Evolutionary conservation across 2,329 filamentous ascomycete genomes (phyloP).

Genomic region (Macrophomina phaseolina): DNA sequence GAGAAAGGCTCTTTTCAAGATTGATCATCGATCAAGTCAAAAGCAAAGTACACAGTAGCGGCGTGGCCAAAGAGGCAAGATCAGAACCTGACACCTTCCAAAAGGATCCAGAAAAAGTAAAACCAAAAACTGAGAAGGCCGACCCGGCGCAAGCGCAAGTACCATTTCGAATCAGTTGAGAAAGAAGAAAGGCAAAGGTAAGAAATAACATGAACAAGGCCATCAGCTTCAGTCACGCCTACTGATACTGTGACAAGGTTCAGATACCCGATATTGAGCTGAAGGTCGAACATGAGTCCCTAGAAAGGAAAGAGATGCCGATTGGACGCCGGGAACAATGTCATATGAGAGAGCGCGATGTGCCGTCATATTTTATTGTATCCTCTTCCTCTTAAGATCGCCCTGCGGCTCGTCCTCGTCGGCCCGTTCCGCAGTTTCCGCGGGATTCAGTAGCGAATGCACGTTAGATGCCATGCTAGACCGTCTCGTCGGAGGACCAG

Average conservation of each 20-base stretch:
- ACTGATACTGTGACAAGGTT: no score
- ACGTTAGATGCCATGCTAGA: slow-evolving; percentile 76
- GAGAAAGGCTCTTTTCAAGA: not conserved
- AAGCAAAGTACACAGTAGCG: not conserved
- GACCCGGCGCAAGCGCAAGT: not conserved
- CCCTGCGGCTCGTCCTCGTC: slow-evolving; percentile 68
- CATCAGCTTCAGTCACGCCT: not conserved
- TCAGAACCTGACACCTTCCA: not conserved
- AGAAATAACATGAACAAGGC: not conserved
- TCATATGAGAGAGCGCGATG: not conserved
- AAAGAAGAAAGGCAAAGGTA: not conserved
- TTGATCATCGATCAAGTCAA: not conserved
- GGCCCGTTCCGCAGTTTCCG: slow-evolving; percentile 69
- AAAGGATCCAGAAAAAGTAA: not conserved
- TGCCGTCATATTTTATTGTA: not conserved
- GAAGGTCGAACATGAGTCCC: not conserved
- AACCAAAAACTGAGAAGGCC: not conserved
- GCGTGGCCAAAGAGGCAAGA: not conserved
- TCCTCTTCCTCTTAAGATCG: slow-evolving; percentile 65
- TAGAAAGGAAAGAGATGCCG: not conserved
- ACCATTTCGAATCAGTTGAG: not conserved
- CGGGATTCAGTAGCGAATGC: slow-evolving; percentile 70
- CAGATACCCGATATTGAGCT: not conserved
- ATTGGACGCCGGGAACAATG: not conserved
- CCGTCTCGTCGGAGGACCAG: slow-evolving; percentile 67